A percentile compares a stretch with the other conserved stretches of the same genome.
Evolutionary conservation across 176 grass and related monocot species (phyloP).

Genomic region (Aegilops bicornis): DNA sequence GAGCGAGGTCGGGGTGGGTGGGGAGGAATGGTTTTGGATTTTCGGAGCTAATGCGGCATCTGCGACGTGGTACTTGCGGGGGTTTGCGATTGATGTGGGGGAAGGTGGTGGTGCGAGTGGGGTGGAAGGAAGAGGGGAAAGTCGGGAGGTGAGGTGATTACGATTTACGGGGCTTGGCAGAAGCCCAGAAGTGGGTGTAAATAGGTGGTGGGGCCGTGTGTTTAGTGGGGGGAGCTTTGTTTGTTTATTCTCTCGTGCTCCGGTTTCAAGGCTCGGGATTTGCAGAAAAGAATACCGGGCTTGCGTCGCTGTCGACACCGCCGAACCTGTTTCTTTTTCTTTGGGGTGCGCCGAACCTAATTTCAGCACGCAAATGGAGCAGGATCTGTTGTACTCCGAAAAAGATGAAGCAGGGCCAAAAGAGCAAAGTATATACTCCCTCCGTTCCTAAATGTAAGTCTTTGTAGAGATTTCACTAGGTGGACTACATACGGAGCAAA

Average conservation of each 20-base stretch:
- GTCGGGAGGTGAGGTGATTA: conserved; percentile 20
- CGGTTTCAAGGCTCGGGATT: conserved; percentile 11
- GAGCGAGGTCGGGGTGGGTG: conserved; percentile 11
- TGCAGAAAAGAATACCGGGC: neutral
- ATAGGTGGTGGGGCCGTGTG: neutral
- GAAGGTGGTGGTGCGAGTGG: neutral
- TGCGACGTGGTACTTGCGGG: conserved; percentile 16
- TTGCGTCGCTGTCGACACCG: neutral
- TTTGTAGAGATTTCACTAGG: no score
- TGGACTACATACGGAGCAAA: no score
- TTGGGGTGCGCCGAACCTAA: neutral
- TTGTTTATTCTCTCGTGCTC: neutral
- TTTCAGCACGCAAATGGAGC: neutral
- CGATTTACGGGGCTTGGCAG: neutral
- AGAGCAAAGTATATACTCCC: no score
- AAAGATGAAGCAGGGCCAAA: no score
- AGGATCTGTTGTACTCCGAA: neutral
- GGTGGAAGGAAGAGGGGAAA: conserved; percentile 31
- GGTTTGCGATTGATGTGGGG: neutral
- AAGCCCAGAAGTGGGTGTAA: neutral
- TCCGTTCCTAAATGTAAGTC: no score
- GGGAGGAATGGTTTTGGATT: conserved; percentile 30
- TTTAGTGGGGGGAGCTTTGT: conserved; percentile 17
- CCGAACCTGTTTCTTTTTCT: neutral
- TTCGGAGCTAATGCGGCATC: conserved; percentile 41